These are phyloP conservation scores for Cardamine chenopodiifolia DNA, from an alignment of 345 rosid species.

Conservation along the genomic window DNA sequence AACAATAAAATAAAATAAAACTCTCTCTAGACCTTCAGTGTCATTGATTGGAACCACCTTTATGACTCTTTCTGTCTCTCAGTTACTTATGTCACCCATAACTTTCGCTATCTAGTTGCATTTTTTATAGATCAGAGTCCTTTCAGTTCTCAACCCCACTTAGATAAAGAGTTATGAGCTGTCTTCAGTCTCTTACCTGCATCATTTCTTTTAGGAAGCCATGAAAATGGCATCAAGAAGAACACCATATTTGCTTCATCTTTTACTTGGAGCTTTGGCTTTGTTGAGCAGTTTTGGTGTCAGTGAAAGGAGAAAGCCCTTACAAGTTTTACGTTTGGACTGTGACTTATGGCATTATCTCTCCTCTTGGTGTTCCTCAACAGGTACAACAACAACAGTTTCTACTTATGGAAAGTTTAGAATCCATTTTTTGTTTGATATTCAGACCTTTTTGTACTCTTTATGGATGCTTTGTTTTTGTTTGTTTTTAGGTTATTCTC, in stretches of 20 bases:
- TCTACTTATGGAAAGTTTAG: slow-evolving; percentile 2
- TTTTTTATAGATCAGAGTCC: slow-evolving; percentile 12
- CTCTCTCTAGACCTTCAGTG: slow-evolving; percentile 34
- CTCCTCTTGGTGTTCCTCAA: slow-evolving; percentile 85
- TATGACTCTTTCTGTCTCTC: slow-evolving; percentile 3
- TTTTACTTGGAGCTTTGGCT: slow-evolving; percentile 51
- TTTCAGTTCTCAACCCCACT: slow-evolving; percentile 21
- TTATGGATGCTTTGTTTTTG: neutral
- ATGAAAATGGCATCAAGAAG: slow-evolving; percentile 39
- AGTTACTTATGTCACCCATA: slow-evolving; percentile 31
- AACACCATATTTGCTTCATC: slow-evolving; percentile 24
- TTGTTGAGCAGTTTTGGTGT: slow-evolving; percentile 45
- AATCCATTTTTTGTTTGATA: slow-evolving; percentile 16
- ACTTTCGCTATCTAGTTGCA: slow-evolving; percentile 28
- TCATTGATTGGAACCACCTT: slow-evolving; percentile 40
- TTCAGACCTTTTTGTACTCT: slow-evolving; percentile 11
- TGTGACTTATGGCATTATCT: slow-evolving; percentile 76
- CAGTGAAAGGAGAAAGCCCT: slow-evolving; percentile 76
- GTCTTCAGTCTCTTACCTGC: slow-evolving; percentile 10
- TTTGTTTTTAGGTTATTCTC: slow-evolving; percentile 69
- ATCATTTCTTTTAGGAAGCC: slow-evolving; percentile 30
- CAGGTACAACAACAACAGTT: slow-evolving; percentile 54
- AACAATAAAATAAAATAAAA: slow-evolving; percentile 2
- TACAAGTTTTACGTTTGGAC: slow-evolving; percentile 87
- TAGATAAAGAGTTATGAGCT: slow-evolving; percentile 10